These are phyloP conservation scores for Triangularia verruculosa DNA, from an alignment of 2,329 filamentous ascomycete genomes.

Conservation along the genomic window DNA sequence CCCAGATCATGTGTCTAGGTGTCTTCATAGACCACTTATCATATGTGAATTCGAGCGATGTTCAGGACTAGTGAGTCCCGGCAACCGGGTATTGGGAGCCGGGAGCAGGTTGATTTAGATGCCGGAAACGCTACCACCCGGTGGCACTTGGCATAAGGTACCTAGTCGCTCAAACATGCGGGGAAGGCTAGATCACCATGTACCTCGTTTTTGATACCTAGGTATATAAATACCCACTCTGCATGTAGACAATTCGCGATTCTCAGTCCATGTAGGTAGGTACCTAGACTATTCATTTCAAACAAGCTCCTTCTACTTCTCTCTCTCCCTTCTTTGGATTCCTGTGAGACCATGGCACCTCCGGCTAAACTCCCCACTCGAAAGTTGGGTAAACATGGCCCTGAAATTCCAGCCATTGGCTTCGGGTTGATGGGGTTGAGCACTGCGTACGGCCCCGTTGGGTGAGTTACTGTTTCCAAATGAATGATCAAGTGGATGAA, in stretches of 20 bases:
- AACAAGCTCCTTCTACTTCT: too few species aligned
- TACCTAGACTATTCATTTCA: too few species aligned
- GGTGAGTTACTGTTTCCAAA: constrained; percentile 9
- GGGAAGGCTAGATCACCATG: not conserved
- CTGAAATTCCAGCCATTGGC: constrained; percentile 49
- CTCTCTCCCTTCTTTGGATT: too few species aligned
- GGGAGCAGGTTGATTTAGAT: not conserved
- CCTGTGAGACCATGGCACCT: constrained; percentile 17
- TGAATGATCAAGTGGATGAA: not conserved
- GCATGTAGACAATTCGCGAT: not conserved
- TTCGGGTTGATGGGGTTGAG: constrained; percentile 54
- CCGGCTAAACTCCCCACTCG: constrained; percentile 34
- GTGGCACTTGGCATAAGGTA: not conserved
- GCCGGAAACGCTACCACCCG: not conserved
- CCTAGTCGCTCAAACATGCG: not conserved
- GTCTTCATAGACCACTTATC: too few species aligned
- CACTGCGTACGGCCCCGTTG: constrained; percentile 34
- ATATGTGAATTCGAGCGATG: too few species aligned
- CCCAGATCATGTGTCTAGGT: too few species aligned
- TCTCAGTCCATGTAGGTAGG: too few species aligned
- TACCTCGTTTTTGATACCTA: too few species aligned
- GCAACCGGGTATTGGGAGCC: not conserved
- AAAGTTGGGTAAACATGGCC: constrained; percentile 51
- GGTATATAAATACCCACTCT: too few species aligned
- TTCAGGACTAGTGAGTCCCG: too few species aligned